phyloP scores from a whole-genome alignment of 371 early-diverging fungal species.

The Encephalitozoon intestinalis region DNA sequence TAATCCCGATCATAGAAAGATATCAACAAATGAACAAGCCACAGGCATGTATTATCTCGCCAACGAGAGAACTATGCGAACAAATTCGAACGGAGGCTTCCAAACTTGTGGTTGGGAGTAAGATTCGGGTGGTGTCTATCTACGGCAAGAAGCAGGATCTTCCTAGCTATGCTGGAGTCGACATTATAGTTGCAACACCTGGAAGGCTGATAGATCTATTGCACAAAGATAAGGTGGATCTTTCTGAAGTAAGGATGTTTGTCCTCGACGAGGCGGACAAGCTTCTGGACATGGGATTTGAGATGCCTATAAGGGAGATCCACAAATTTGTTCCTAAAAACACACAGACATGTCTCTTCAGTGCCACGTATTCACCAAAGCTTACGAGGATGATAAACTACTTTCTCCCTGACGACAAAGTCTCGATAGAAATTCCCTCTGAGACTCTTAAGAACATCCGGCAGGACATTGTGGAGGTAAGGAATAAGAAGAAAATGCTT shows the following conservation, averaged over 20 bases:
- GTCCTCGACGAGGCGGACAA: slow-evolving; percentile 98
- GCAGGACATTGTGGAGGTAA: slow-evolving; percentile 75
- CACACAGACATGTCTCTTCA: slow-evolving; percentile 43
- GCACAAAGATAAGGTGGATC: slow-evolving; percentile 74
- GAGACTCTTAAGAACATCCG: slow-evolving; percentile 61
- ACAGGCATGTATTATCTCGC: slow-evolving; percentile 27
- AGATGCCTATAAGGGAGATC: slow-evolving; percentile 69
- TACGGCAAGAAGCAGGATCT: slow-evolving; percentile 66
- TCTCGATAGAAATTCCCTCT: slow-evolving; percentile 43
- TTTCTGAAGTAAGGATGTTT: slow-evolving; percentile 74
- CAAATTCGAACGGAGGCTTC: slow-evolving; percentile 78
- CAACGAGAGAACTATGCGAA: slow-evolving; percentile 85
- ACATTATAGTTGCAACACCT: slow-evolving; percentile 87
- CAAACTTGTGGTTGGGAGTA: not conserved
- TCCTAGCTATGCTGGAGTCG: slow-evolving; percentile 65
- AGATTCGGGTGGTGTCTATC: slow-evolving; percentile 16
- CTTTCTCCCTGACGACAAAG: slow-evolving; percentile 27
- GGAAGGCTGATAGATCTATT: slow-evolving; percentile 82
- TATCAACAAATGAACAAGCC: slow-evolving; percentile 1
- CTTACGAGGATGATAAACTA: slow-evolving; percentile 36
- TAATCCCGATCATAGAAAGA: slow-evolving; percentile 62
- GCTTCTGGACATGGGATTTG: slow-evolving; percentile 93
- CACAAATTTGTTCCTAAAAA: slow-evolving; percentile 17
- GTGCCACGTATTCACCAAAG: slow-evolving; percentile 51
- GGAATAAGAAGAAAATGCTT: slow-evolving; percentile 75